Conservation (phyloP, 1,284 basidiomycete genomes). For the Chondrostereum purpureum region DNA sequence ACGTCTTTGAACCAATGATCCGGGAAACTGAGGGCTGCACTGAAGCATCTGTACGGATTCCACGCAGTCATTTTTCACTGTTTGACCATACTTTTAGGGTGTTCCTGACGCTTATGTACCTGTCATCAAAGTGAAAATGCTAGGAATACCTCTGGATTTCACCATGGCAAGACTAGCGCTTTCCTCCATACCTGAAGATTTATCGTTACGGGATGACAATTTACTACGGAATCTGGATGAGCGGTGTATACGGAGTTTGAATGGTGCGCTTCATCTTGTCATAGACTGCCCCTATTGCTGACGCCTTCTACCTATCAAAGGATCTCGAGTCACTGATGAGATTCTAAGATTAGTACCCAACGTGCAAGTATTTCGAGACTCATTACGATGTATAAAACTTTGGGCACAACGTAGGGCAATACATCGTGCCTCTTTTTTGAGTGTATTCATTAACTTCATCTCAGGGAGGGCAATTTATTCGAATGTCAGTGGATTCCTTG, state of each 20-base stretch:
- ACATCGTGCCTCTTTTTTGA: conserved; percentile 15
- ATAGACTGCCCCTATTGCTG: neutral
- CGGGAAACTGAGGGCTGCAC: conserved; percentile 80
- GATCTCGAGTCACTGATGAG: conserved; percentile 94
- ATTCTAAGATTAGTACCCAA: conserved; percentile 95
- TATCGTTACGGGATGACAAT: conserved; percentile 88
- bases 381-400: conserved; percentile 92
- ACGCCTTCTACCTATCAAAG: no score
- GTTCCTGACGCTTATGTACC: conserved; percentile 97
- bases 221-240: conserved; percentile 92
- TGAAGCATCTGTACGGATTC: conserved; percentile 71
- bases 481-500: conserved; percentile 96
- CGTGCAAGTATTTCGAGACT: conserved; percentile 90
- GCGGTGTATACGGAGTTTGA: conserved; percentile 89
- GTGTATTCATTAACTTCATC: conserved; percentile 1
- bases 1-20: conserved; percentile 87
- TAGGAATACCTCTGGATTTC: conserved; percentile 91
- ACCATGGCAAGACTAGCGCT: conserved; percentile 84
- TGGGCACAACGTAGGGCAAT: conserved; percentile 84
- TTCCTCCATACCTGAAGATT: conserved; percentile 84
- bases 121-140: conserved; percentile 88
- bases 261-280: conserved; percentile 47
- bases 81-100: conserved; percentile 44
- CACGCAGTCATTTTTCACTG: conserved; percentile 11
- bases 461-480: conserved; percentile 93